These are phyloP conservation scores for Cladochytrium tenue DNA, from an alignment of 371 early-diverging fungal genomes.

Conservation along the genomic window DNA sequence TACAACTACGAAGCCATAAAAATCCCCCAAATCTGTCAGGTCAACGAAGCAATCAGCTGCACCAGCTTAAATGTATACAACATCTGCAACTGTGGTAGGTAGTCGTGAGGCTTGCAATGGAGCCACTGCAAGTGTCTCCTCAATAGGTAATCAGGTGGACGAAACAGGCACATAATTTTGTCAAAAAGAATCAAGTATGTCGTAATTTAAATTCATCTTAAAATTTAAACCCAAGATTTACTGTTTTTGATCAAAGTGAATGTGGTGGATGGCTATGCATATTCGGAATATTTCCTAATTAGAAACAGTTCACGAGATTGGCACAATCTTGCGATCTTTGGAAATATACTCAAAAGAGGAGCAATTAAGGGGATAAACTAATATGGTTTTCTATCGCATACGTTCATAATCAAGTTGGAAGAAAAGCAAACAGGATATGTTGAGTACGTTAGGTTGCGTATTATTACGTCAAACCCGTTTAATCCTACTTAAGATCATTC, in stretches of 20 bases:
- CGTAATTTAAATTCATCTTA: background rate
- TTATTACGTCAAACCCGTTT: constrained; percentile 22
- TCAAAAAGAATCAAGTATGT: background rate
- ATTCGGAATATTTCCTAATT: background rate
- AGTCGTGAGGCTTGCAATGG: too few relatives aligned
- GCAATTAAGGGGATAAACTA: constrained; percentile 39
- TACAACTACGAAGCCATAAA: too few relatives aligned
- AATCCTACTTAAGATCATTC: constrained; percentile 38
- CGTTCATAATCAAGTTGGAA: constrained; percentile 41
- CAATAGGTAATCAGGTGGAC: too few relatives aligned
- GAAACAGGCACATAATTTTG: background rate
- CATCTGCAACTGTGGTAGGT: too few relatives aligned
- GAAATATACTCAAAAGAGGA: constrained; percentile 43
- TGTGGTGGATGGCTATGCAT: constrained; percentile 35
- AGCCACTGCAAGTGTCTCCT: too few relatives aligned
- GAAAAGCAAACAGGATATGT: constrained; percentile 47
- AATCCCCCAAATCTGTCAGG: too few relatives aligned
- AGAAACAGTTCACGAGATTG: constrained; percentile 40
- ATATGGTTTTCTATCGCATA: constrained; percentile 22
- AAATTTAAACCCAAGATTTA: constrained; percentile 31
- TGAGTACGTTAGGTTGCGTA: constrained; percentile 25
- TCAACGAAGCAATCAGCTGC: too few relatives aligned
- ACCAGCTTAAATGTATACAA: too few relatives aligned
- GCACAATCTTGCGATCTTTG: constrained; percentile 45
- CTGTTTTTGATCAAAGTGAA: constrained; percentile 41